Evolutionary conservation across 768 basidiomycete genomes (phyloP), one percentile per base, ranked within the genome.

Genomic region (Rickenella mellea): DNA sequence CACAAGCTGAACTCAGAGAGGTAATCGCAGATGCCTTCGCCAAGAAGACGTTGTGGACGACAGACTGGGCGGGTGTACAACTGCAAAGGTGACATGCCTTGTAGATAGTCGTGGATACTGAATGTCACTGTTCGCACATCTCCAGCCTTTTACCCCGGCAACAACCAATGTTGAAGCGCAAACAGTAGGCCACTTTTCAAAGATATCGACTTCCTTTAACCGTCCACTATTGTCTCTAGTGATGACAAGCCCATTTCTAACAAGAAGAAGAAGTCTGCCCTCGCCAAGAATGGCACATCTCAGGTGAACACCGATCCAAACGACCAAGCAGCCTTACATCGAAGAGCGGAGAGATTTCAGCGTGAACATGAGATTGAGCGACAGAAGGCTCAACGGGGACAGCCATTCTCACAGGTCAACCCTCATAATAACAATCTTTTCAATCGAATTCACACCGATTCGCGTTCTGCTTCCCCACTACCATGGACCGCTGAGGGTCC

Each of bases 21-120:
- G 85, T 91, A 74, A 96, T 99, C 63, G 83, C 86, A 76, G 78
- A 91, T 52, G 82, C 91, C 63, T 94, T 89, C 66, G 72, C 78
- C 48, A 72, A 78, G 56, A 80, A 86, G 58, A 75, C 83, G 1
- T 71, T 98, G 20, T 84, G 87, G 78, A 85, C 87, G n/a, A 94
- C 85, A 44, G 90, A 98, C 61, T 99, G 96, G 96, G 66, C 73
- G 8, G 81, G 75, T 25, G 75, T 92, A 26, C 85, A 94, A 63
- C 69, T 99, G 42, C 73, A 88, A 69, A 85, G 84, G 93, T 92
- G 55, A 56, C 55, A 56, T 44, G 19, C 44, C n/a, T 39, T 43
- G 36, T 36, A 7, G n/a, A n/a, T 30, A 7, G 43, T 41, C 43
- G 40, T 44, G 19, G 42, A 27, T 30, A 6, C n/a, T 45, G 30